Conservation (phyloP, 495 filamentous ascomycete species). For the Aspergillus steynii region DNA sequence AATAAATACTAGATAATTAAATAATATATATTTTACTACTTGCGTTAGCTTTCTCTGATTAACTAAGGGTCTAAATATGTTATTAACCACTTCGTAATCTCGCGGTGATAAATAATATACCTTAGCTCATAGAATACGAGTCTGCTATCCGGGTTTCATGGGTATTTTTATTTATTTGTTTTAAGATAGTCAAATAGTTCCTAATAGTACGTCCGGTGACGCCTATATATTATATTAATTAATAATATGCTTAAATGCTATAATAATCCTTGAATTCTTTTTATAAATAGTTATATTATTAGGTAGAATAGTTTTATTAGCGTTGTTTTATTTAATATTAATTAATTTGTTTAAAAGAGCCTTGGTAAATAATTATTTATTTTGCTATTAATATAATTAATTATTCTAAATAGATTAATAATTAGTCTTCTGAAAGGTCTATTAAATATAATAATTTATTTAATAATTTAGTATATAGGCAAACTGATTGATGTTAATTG, state of each 20-base stretch:
- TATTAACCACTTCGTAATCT: neutral
- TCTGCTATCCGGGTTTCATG: neutral
- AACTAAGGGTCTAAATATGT: neutral
- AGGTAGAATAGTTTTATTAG: neutral
- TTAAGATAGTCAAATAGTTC: neutral
- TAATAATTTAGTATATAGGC: neutral
- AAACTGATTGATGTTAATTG: no score
- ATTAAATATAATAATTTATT: neutral
- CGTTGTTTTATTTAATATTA: neutral
- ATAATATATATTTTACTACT: neutral
- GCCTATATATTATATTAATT: neutral
- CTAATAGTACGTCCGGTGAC: neutral
- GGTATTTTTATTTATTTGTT: neutral
- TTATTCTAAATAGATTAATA: no score
- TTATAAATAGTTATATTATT: slow-evolving; percentile 1
- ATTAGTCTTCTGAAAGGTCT: neutral
- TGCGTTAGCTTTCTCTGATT: neutral
- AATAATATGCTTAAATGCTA: neutral
- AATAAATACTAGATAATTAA: neutral
- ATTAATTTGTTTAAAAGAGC: neutral
- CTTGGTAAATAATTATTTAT: no score
- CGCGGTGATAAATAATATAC: neutral
- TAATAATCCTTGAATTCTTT: neutral
- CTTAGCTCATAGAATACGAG: neutral
- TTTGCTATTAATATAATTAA: no score